These are phyloP conservation scores for Pulveroboletus sp. DNA, from an alignment of 1,284 basidiomycete genomes.

Conservation along the genomic window DNA sequence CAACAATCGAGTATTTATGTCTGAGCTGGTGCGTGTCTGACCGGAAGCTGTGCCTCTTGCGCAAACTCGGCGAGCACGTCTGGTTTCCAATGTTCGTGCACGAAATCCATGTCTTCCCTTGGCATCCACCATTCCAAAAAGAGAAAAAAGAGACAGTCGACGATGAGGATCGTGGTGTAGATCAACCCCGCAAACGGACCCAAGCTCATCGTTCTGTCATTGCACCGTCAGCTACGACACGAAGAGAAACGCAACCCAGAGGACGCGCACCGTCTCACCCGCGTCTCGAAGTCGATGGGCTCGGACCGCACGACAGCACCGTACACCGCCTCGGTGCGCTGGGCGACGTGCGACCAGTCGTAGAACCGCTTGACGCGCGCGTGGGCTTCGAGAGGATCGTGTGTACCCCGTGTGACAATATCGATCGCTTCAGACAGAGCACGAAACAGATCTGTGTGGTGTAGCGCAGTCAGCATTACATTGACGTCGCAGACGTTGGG, in stretches of 20 bases:
- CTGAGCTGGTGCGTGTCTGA: neutral
- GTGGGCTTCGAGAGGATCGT: constrained; percentile 82
- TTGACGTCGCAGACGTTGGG: too few relatives aligned
- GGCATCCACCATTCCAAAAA: constrained; percentile 80
- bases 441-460: constrained; percentile 72
- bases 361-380: constrained; percentile 82
- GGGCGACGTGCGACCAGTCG: constrained; percentile 81
- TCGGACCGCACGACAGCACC: constrained; percentile 59
- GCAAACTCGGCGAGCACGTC: constrained; percentile 38
- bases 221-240: neutral
- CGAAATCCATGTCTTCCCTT: constrained; percentile 67
- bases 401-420: constrained; percentile 66
- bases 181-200: constrained; percentile 78
- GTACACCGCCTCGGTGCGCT: constrained; percentile 86
- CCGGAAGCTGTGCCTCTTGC: neutral
- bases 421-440: constrained; percentile 82
- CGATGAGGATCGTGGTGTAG: constrained; percentile 75
- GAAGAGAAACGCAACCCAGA: neutral
- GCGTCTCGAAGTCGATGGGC: constrained; percentile 66
- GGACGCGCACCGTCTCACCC: constrained; percentile 62
- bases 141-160: constrained; percentile 78
- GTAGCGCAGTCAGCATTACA: too few relatives aligned
- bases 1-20: constrained; percentile 7
- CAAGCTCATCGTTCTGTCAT: constrained; percentile 61
- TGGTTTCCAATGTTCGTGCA: constrained; percentile 48